Evolutionary conservation across 805 yeast species (phyloP), one percentile per base, ranked within the genome.

Genomic region (Metschnikowia kunwiensis): DNA sequence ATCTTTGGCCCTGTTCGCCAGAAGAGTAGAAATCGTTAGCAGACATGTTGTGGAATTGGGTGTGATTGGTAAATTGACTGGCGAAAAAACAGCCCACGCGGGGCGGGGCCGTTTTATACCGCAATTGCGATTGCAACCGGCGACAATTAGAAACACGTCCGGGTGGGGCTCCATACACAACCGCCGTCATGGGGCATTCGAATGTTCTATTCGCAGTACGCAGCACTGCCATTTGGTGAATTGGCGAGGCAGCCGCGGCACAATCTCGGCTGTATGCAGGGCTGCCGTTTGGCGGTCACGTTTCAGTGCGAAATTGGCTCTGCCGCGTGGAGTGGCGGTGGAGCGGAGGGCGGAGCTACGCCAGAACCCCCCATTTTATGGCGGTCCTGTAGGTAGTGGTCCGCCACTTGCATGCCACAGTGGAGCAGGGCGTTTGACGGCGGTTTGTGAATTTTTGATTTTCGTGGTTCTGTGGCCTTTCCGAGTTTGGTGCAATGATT

Each of bases 11-110:
- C 33, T 54, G 54, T 8, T 50, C 64, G 34, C 70, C 74, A 7
- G 73, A 65, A 35, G 59, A 58, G 55, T 75, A 75, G 55, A 65
- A 75, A 40, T 74, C 79, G 75, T 74, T 74, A 40, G 78, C 78
- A 40, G 80, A 74, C 80, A 75, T 75, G 10, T 15, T 29, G 10
- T 9, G 2, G 5, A 5, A n/a, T 33, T 17, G 11, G 6, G 22
- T 5, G 7, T 22, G 12, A 7, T 30, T 17, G 13, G 6, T 30
- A n/a, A n/a, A n/a, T 23, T 21, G 10, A 4, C n/a, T 21, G 11
- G 7, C 10, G 9, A n/a, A 10, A 7, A 21, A 21, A 4, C 10
- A n/a, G 24, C n/a, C 24, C 9, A 21, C 24, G 24, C 24, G 24
- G 24, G 9, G n/a, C n/a, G n/a, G n/a, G n/a, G n/a, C 11, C 11